Percentiles rank a stretch among this genome's conserved stretches.
phyloP scores from a whole-genome alignment of 106 monocot genomes.

The Acorus gramineus region DNA sequence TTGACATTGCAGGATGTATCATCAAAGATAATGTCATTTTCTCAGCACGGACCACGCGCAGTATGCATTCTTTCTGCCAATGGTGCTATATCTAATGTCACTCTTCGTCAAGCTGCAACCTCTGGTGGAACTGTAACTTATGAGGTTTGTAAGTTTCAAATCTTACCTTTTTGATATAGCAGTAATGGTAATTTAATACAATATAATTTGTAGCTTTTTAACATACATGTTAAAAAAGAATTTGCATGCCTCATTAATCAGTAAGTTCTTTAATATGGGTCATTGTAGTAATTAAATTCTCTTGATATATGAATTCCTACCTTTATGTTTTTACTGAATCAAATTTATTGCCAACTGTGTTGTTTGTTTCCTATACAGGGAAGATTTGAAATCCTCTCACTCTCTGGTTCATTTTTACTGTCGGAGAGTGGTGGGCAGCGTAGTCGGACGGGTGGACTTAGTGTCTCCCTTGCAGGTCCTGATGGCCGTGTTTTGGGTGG shows the following conservation, averaged over 20 bases:
- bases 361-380: conserved; percentile 14
- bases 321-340: background rate
- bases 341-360: background rate
- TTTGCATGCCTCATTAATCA: too few relatives aligned
- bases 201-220: too few relatives aligned
- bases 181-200: too few relatives aligned
- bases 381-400: conserved; percentile 25
- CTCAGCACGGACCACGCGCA: conserved; percentile 14
- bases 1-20: conserved; percentile 19
- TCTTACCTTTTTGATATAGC: too few relatives aligned
- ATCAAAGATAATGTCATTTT: conserved; percentile 31
- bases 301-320: background rate
- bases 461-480: conserved; percentile 20
- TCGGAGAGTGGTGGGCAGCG: conserved; percentile 20
- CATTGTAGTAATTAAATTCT: too few relatives aligned
- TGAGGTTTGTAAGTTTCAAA: conserved; percentile 10
- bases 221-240: too few relatives aligned
- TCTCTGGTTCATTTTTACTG: conserved; percentile 25
- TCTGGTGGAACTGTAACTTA: conserved; percentile 27
- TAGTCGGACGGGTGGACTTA: conserved; percentile 22
- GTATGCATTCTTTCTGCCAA: conserved; percentile 34
- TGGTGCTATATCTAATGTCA: conserved; percentile 27
- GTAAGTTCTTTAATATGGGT: too few relatives aligned
- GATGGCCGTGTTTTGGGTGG: conserved; percentile 28
- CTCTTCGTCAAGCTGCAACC: conserved; percentile 22